phyloP scores from a whole-genome alignment of 345 rosid genomes.

The Eucalyptus curtisii region DNA sequence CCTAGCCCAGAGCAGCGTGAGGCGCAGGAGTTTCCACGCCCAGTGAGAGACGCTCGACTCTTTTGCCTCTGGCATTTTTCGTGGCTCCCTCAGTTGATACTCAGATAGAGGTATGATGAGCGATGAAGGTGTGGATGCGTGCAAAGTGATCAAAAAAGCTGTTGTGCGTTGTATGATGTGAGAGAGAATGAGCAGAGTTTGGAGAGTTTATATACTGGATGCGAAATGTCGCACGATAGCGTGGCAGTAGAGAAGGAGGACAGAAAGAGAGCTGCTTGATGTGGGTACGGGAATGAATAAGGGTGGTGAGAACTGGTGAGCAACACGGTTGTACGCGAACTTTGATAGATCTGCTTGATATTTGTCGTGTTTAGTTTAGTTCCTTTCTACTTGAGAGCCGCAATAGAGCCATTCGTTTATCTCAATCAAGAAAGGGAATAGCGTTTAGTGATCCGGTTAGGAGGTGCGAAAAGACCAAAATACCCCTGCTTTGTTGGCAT shows the following conservation, averaged over 20 bases:
- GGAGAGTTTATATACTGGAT: neutral
- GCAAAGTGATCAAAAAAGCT: neutral
- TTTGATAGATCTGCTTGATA: neutral
- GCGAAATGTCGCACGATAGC: neutral
- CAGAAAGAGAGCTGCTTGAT: neutral
- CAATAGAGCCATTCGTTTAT: neutral
- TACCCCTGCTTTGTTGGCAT: neutral
- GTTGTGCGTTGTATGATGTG: neutral
- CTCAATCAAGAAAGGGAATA: neutral
- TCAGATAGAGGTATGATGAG: neutral
- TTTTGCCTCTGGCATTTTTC: neutral
- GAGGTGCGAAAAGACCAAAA: neutral
- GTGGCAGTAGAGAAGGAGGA: neutral
- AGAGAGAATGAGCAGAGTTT: neutral
- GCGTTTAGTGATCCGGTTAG: neutral
- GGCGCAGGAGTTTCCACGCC: slow-evolving; percentile 47
- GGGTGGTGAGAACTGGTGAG: neutral
- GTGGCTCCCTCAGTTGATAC: neutral
- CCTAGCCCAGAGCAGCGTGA: slow-evolving; percentile 63
- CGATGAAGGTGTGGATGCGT: neutral
- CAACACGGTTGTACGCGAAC: neutral
- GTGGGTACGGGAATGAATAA: neutral
- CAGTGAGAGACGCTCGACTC: neutral
- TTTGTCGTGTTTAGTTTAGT: neutral
- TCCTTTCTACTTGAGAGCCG: neutral